Base-by-base conservation (phyloP, 371 early-diverging fungal species). In the Saksenaea oblongispora region DNA sequence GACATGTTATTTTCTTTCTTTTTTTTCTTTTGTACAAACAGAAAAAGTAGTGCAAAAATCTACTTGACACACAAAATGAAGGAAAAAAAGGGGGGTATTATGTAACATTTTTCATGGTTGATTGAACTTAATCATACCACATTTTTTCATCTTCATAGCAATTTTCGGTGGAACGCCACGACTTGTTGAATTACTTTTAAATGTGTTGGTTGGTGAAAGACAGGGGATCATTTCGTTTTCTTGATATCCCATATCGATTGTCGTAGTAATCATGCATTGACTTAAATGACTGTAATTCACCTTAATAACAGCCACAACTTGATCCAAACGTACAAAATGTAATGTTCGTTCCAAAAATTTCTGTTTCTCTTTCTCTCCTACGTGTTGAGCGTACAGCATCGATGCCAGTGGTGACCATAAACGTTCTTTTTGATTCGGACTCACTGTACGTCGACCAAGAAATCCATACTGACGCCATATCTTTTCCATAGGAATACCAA, bases 371-470 rank as follows among this genome's bases (percentile, higher is more conserved):
- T 73, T 72, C 54, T 82, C 75, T 55, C 81, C 79, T 18, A 76
- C 67, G 53, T 75, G 59, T 63, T 39, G 66, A 60, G 73, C 67
- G 61, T 83, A 76, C 10, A 90, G 70, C 90, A 90, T 90, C 9
- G 80, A 80, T 0, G 89, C 79, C 13, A 90, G 61, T 0, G 91
- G 91, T 27, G 83, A 84, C 91, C 91, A 90, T n/a, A 90, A 69
- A 15, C 87, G 84, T 44, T 86, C 85, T 69, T 90, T 88, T 56
- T 90, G 89, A 1, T 76, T 74, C 5, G 58, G 60, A 4, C 75
- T 80, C 22, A 89, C 73, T 22, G 65, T 58, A 22, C 86, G 82
- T 34, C 87, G 83, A 27, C 72, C 69, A 17, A 90, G 68, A 51
- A 83, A 72, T n/a, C 88, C 85, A 55, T 90, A 90, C n/a, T 74